phyloP scores from a whole-genome alignment of 441 rosid species.

The Bruguiera hainesii region DNA sequence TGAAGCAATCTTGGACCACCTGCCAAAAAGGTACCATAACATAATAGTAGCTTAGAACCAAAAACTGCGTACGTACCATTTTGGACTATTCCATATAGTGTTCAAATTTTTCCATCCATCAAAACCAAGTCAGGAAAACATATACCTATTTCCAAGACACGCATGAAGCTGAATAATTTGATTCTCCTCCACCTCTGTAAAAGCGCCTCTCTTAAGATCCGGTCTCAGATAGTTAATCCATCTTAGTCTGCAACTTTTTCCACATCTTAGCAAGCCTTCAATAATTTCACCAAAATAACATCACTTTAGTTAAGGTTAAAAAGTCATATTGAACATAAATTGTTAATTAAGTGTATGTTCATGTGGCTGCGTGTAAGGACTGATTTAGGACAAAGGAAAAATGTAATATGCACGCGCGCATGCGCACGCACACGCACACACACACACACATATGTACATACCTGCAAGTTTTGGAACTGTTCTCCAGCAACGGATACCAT shows the following conservation, averaged over 20 bases:
- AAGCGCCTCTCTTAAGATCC: slow-evolving; percentile 78
- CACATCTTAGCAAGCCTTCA: slow-evolving; percentile 78
- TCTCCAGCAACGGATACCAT: slow-evolving; percentile 96
- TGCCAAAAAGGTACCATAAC: slow-evolving; percentile 10
- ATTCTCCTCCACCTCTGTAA: slow-evolving; percentile 72
- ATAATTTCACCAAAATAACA: slow-evolving; percentile 1
- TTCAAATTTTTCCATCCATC: not conserved
- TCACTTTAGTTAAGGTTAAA: not conserved
- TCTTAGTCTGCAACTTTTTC: slow-evolving; percentile 85
- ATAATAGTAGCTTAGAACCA: not conserved
- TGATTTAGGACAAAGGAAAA: not conserved
- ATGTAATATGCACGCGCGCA: not conserved
- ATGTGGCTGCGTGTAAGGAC: not conserved
- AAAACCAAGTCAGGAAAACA: not conserved
- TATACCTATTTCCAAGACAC: slow-evolving; percentile 72
- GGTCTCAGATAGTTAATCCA: slow-evolving; percentile 95
- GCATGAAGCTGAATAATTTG: slow-evolving; percentile 76
- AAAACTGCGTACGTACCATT: no score
- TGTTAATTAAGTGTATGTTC: not conserved
- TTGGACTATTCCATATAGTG: no score
- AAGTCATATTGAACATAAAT: no score
- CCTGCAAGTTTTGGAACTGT: slow-evolving; percentile 91
- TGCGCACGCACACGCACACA: no score
- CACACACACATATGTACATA: slow-evolving; percentile 8
- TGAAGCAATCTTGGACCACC: slow-evolving; percentile 96